Percentiles rank a stretch among this genome's conserved stretches.
Conservation (phyloP, 805 yeast genomes). For the Priceomyces haplophilus region DNA sequence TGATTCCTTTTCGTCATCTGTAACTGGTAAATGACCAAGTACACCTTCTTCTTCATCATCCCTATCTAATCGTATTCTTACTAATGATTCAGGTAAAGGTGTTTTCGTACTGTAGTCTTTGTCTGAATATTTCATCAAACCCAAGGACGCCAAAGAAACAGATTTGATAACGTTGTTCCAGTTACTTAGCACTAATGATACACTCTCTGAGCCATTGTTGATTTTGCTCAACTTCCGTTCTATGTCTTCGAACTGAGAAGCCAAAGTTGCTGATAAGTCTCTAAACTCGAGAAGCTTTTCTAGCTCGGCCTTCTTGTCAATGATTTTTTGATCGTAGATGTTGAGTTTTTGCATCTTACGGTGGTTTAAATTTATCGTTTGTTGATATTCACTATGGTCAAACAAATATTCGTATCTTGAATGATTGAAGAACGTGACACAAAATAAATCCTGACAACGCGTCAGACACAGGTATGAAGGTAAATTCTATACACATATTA, state of each 20-base stretch:
- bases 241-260: constrained; percentile 46
- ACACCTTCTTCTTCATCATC: not conserved
- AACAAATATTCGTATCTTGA: no score
- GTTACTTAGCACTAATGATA: constrained; percentile 55
- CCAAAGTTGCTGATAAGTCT: constrained; percentile 43
- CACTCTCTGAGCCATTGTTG: constrained; percentile 58
- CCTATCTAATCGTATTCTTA: constrained; percentile 52
- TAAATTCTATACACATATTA: no score
- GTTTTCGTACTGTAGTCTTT: constrained; percentile 40
- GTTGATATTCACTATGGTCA: not conserved
- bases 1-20: constrained; percentile 1
- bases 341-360: constrained; percentile 8
- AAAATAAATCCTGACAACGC: no score
- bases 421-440: no score
- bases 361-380: no score
- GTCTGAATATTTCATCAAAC: constrained; percentile 43
- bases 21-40: not conserved
- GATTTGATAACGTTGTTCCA: constrained; percentile 65
- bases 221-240: constrained; percentile 48
- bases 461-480: no score
- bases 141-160: constrained; percentile 56
- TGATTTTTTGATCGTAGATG: constrained; percentile 26
- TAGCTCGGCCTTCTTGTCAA: constrained; percentile 51
- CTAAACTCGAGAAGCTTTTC: constrained; percentile 47
- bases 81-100: constrained; percentile 65